Evolutionary conservation across 768 basidiomycete species (phyloP).

Genomic region (Mycena epipterygia): DNA sequence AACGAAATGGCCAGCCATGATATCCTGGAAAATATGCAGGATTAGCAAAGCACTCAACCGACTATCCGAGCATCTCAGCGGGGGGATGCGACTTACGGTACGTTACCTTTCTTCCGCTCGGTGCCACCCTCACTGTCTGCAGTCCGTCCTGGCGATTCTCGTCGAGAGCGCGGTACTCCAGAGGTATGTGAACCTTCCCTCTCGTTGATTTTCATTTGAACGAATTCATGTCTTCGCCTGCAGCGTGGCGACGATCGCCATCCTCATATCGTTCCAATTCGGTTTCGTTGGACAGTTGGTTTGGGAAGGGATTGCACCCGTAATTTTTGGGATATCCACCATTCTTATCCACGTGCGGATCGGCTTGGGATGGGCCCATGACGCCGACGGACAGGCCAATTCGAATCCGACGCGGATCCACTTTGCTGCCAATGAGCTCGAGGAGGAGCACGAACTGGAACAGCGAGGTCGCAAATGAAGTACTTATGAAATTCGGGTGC

Average conservation of each 20-base stretch:
- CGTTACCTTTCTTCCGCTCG: background rate
- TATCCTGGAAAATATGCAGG: slow-evolving; percentile 1
- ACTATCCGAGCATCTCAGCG: background rate
- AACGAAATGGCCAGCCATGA: background rate
- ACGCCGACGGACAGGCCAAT: background rate
- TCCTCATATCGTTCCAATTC: background rate
- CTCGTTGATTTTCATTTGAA: background rate
- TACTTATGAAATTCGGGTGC: too few species aligned
- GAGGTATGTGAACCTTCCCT: background rate
- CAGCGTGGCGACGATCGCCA: background rate
- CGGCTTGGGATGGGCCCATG: background rate
- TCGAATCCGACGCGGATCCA: background rate
- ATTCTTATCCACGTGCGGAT: background rate
- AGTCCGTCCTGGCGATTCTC: slow-evolving; percentile 3
- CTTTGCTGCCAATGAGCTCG: background rate
- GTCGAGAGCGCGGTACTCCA: slow-evolving; percentile 23
- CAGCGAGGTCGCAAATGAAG: background rate
- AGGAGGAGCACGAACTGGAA: background rate
- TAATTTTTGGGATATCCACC: background rate
- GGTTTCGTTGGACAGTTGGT: background rate
- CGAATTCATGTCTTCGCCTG: background rate
- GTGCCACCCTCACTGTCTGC: background rate
- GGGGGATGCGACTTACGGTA: background rate
- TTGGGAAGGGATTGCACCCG: background rate
- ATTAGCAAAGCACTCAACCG: background rate